Base-by-base conservation (phyloP, 345 rosid species). In the Rhizophora mangle region DNA sequence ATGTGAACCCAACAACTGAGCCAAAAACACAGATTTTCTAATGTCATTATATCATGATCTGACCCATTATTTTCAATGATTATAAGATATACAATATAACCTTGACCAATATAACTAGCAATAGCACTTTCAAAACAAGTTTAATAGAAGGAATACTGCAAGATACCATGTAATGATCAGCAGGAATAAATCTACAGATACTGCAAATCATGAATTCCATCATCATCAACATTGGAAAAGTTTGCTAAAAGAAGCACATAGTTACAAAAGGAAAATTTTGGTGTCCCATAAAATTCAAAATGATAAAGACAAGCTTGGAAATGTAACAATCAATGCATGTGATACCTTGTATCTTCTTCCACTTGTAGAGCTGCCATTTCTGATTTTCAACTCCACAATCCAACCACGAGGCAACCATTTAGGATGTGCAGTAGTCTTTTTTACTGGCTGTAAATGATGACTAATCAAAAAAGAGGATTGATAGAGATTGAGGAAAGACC, bases 401-500 rank as follows among this genome's bases (percentile, higher is more conserved):
- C 82, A 81, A 62, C 79, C 78, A 78, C 74, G 71, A 11, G 81
- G 85, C 67, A 84, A 82, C 86, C 85, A 81, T 7, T 70, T 74
- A 54, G 85, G 78, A 67, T 27, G 65, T 66, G 72, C 75, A 31
- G n/a, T 59, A 31, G 49, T 66, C 31, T 61, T 16, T 18, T 39
- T 65, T 15, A 26, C 58, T 62, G 54, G 43, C 80, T 81, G 77
- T 37, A 51, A 49, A 65, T 31, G 43, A 4, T 32, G 61, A 56
- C 27, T 51, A 59, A 69, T 19, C 3, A 51, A 65, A 46, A 30
- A 32, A 31, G 52, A 63, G 58, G 39, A 37, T 37, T 31, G 24
- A 22, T 10, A 59, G 57, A 65, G 47, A 30, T 5, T n/a, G 24
- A 57, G 70, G 56, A 30, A 56, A 63, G 13, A 26, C 49, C 49